Conservation (phyloP, 176 grass and related monocot genomes). For the Triticum dicoccoides region DNA sequence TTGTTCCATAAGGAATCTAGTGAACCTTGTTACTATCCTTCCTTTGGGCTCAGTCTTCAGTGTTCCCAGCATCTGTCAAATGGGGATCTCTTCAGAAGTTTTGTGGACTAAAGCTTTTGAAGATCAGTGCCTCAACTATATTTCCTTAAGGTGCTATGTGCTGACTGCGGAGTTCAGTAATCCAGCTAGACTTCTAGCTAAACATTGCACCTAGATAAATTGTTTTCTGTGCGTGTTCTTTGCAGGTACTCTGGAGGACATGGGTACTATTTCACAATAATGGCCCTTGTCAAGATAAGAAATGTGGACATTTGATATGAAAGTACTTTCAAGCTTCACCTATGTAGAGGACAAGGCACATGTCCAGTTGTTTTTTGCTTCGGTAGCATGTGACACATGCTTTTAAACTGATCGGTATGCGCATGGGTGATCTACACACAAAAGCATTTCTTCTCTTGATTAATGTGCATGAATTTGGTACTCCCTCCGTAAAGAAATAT, state of each 20-base stretch:
- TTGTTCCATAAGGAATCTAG: background rate
- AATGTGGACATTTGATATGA: background rate
- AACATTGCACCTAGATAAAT: background rate
- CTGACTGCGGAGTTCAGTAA: background rate
- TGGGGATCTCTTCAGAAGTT: constrained; percentile 10
- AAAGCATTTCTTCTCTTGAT: background rate
- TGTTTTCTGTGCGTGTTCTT: constrained; percentile 10
- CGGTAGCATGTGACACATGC: background rate
- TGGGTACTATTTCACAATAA: background rate
- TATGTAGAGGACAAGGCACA: background rate
- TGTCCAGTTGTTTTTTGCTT: background rate
- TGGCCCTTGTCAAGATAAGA: constrained; percentile 12
- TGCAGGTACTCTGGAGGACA: constrained; percentile 21
- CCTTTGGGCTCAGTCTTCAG: background rate
- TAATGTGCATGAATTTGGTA: background rate
- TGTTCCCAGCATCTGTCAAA: background rate
- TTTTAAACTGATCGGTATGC: background rate
- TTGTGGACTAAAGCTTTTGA: constrained; percentile 8
- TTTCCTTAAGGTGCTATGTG: constrained; percentile 6
- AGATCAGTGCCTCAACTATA: background rate
- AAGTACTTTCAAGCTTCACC: constrained; percentile 25
- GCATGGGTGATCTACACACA: background rate
- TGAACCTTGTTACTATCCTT: background rate
- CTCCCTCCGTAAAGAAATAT: too few species aligned
- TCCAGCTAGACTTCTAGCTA: constrained; percentile 8